These are phyloP conservation scores for Candida labiduridarum DNA, from an alignment of 1,139 yeast species.

Conservation along the genomic window DNA sequence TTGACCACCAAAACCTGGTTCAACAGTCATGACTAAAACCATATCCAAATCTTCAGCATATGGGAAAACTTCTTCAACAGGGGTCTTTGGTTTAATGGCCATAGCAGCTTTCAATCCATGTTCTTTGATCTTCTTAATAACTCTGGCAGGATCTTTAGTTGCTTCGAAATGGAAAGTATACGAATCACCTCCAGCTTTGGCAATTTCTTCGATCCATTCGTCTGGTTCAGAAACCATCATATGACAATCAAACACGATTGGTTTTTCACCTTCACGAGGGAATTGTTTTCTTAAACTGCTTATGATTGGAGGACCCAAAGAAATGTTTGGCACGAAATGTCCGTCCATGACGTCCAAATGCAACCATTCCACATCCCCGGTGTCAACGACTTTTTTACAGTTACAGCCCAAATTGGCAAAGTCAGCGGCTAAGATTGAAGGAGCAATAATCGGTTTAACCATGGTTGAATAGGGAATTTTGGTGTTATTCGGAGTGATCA, in stretches of 20 bases:
- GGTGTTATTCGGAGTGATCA: neutral
- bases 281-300: conserved; percentile 74
- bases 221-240: conserved; percentile 98
- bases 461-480: conserved; percentile 29
- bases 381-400: conserved; percentile 75
- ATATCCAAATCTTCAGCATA: conserved; percentile 80
- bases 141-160: conserved; percentile 72
- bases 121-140: conserved; percentile 73
- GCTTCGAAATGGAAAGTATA: conserved; percentile 97
- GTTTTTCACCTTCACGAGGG: conserved; percentile 52
- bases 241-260: conserved; percentile 93
- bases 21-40: conserved; percentile 97
- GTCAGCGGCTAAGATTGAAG: conserved; percentile 93
- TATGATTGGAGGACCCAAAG: conserved; percentile 91
- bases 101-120: conserved; percentile 94
- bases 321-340: conserved; percentile 94
- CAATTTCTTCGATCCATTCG: conserved; percentile 92
- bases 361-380: conserved; percentile 85
- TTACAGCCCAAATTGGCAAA: conserved; percentile 88
- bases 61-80: conserved; percentile 80
- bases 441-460: conserved; percentile 90
- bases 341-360: conserved; percentile 99
- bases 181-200: conserved; percentile 93
- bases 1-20: conserved; percentile 99
- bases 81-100: conserved; percentile 93